Evolutionary conservation across 2,329 filamentous ascomycete species (phyloP).

Genomic region (Aaosphaeria arxii): DNA sequence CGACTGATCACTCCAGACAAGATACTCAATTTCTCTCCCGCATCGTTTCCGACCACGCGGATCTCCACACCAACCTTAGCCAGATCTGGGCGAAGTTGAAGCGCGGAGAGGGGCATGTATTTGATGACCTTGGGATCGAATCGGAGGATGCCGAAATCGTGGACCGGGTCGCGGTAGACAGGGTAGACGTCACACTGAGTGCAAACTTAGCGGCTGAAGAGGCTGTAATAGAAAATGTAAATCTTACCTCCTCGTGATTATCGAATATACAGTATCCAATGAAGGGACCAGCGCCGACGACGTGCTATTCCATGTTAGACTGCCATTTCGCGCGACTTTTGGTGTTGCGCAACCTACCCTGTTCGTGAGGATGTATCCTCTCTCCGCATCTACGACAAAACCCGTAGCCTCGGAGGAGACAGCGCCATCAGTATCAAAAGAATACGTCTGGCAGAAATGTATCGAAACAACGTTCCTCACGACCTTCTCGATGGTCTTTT

Average conservation of each 20-base stretch:
- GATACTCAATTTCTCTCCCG: conserved; percentile 97
- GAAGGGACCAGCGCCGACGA: conserved; percentile 92
- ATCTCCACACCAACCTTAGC: conserved; percentile 91
- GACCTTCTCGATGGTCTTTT: conserved; percentile 89
- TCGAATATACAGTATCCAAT: conserved; percentile 99
- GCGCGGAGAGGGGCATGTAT: conserved; percentile 85
- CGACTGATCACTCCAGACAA: conserved; percentile 95
- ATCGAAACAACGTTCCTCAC: conserved; percentile 98
- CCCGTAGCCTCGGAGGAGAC: conserved; percentile 94
- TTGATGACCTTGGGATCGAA: conserved; percentile 96
- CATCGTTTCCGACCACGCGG: conserved; percentile 95
- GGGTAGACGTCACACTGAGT: conserved; percentile 86
- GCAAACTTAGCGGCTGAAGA: conserved; percentile 6
- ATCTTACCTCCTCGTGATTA: conserved; percentile 77
- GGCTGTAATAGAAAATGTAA: not conserved
- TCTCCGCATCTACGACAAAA: conserved; percentile 93
- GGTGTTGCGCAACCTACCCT: conserved; percentile 24
- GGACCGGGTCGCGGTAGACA: conserved; percentile 95
- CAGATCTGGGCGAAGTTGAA: conserved; percentile 79
- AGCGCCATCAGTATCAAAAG: conserved; percentile 95
- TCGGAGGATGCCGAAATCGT: conserved; percentile 95
- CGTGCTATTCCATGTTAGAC: conserved; percentile 58
- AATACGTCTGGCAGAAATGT: conserved; percentile 95
- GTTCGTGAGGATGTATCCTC: conserved; percentile 63
- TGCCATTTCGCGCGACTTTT: no score